Evolutionary conservation across 805 yeast species (phyloP).

Genomic region (Myxozyma sirexii): DNA sequence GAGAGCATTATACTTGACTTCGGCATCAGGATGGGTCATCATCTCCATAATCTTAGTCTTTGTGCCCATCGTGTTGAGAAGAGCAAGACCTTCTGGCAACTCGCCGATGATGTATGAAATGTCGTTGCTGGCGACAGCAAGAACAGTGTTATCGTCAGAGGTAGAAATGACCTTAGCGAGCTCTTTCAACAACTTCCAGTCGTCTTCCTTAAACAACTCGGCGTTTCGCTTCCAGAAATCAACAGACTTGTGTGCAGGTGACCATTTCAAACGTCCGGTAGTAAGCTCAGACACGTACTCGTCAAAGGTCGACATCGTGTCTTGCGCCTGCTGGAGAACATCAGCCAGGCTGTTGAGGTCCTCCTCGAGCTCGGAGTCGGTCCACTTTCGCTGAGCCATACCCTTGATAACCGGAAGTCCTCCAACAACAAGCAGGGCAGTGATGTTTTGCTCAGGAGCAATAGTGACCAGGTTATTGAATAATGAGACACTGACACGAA

Average conservation of each 20-base stretch:
- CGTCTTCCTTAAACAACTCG: slow-evolving; percentile 70
- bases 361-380: slow-evolving; percentile 83
- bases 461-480: slow-evolving; percentile 41
- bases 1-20: slow-evolving; percentile 91
- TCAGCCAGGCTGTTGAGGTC: slow-evolving; percentile 66
- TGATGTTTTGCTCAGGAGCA: slow-evolving; percentile 53
- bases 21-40: slow-evolving; percentile 77
- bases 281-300: slow-evolving; percentile 85
- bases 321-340: slow-evolving; percentile 69
- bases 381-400: slow-evolving; percentile 85
- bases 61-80: slow-evolving; percentile 58
- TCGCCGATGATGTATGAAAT: slow-evolving; percentile 62
- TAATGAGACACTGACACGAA: slow-evolving; percentile 74
- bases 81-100: slow-evolving; percentile 61
- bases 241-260: slow-evolving; percentile 87
- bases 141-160: slow-evolving; percentile 40
- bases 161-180: slow-evolving; percentile 49
- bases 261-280: slow-evolving; percentile 76
- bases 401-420: slow-evolving; percentile 69
- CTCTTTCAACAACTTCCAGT: slow-evolving; percentile 70
- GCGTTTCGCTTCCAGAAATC: slow-evolving; percentile 91
- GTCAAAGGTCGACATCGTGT: slow-evolving; percentile 85
- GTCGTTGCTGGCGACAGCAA: slow-evolving; percentile 71
- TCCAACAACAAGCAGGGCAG: slow-evolving; percentile 70
- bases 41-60: slow-evolving; percentile 83